These are phyloP conservation scores for Saccharomyces paradoxus DNA, from an alignment of 805 yeast species.

Conservation along the genomic window DNA sequence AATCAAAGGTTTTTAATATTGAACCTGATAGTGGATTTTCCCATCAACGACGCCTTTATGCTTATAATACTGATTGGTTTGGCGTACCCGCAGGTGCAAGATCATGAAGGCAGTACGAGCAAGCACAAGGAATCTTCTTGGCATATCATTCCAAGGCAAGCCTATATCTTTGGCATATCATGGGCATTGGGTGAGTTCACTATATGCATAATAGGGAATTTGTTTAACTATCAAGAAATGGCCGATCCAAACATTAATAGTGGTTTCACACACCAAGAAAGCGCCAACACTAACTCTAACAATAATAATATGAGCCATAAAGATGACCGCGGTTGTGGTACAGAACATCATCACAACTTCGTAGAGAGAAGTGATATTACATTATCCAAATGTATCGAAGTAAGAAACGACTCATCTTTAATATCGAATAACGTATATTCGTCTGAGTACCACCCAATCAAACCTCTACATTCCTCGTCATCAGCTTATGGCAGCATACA, in stretches of 20 bases:
- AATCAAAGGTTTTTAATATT: slow-evolving; percentile 25
- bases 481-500: background rate
- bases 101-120: slow-evolving; percentile 6
- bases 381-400: slow-evolving; percentile 31
- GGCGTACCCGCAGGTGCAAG: slow-evolving; percentile 36
- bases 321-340: background rate
- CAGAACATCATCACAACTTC: background rate
- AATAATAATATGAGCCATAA: background rate
- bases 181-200: slow-evolving; percentile 32
- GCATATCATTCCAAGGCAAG: slow-evolving; percentile 36
- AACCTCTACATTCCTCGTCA: slow-evolving; percentile 7
- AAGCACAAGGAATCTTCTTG: slow-evolving; percentile 13
- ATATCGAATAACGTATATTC: slow-evolving; percentile 28
- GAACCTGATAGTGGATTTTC: slow-evolving; percentile 26
- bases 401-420: slow-evolving; percentile 30
- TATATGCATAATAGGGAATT: slow-evolving; percentile 19
- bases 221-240: slow-evolving; percentile 23
- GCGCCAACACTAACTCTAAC: background rate
- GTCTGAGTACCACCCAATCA: slow-evolving; percentile 10
- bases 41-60: slow-evolving; percentile 31
- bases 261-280: background rate
- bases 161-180: slow-evolving; percentile 33
- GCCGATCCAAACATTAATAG: background rate
- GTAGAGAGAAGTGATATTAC: slow-evolving; percentile 27
- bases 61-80: slow-evolving; percentile 31